These are phyloP conservation scores for Saitozyma podzolica DNA, from an alignment of 768 basidiomycete genomes.

Conservation along the genomic window DNA sequence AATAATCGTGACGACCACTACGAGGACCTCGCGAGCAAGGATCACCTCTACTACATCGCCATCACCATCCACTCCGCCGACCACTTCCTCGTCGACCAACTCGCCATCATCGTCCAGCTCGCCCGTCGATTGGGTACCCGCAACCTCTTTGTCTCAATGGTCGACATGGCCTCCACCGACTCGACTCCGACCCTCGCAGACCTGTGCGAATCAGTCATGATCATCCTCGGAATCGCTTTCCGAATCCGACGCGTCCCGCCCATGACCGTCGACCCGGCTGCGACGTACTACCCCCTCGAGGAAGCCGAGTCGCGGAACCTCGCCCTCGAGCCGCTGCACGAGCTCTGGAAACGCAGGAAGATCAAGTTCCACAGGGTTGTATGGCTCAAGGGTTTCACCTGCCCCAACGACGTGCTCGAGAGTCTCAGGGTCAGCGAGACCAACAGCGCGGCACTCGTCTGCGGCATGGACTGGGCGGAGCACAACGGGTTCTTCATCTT, in stretches of 20 bases:
- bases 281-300: conserved; percentile 92
- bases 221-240: conserved; percentile 87
- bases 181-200: conserved; percentile 93
- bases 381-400: conserved; percentile 99
- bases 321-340: conserved; percentile 83
- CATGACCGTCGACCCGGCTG: conserved; percentile 84
- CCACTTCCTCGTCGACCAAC: conserved; percentile 97
- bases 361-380: conserved; percentile 87
- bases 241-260: conserved; percentile 85
- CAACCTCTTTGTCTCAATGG: conserved; percentile 94
- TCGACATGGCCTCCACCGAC: conserved; percentile 93
- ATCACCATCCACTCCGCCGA: conserved; percentile 97
- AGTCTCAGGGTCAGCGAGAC: conserved; percentile 84
- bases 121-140: conserved; percentile 83
- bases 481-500: conserved; percentile 97
- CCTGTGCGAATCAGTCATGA: conserved; percentile 91
- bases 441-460: conserved; percentile 96
- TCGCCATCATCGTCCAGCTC: conserved; percentile 95
- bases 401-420: conserved; percentile 96
- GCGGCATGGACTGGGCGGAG: conserved; percentile 99
- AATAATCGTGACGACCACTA: conserved; percentile 82
- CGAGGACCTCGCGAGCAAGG: conserved; percentile 78
- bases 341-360: conserved; percentile 71
- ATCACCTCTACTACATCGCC: conserved; percentile 89
- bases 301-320: conserved; percentile 93